These are phyloP conservation scores for Lachancea cidri DNA, from an alignment of 805 yeast species.

Conservation along the genomic window DNA sequence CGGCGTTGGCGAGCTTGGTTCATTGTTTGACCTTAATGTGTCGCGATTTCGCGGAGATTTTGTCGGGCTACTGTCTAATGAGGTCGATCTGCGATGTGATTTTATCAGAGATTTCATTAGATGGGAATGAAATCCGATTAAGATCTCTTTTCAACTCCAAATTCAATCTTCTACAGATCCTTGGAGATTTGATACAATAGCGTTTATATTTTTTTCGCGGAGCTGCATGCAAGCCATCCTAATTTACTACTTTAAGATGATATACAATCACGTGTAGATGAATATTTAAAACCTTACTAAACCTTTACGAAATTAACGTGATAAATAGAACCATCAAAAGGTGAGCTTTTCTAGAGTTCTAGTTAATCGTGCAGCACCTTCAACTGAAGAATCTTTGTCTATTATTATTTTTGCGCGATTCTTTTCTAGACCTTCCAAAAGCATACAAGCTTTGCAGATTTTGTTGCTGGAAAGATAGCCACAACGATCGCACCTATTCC, in stretches of 20 bases:
- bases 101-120: slow-evolving; percentile 38
- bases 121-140: not conserved
- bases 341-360: slow-evolving; percentile 59
- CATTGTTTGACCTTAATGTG: slow-evolving; percentile 13
- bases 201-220: too few relatives aligned
- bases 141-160: too few relatives aligned
- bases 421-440: slow-evolving; percentile 77
- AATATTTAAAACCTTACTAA: too few relatives aligned
- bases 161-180: too few relatives aligned
- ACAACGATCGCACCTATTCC: slow-evolving; percentile 79
- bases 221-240: not conserved
- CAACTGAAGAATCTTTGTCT: slow-evolving; percentile 46
- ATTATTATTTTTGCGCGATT: slow-evolving; percentile 62
- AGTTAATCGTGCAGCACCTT: slow-evolving; percentile 60
- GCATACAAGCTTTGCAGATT: slow-evolving; percentile 88
- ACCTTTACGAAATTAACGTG: too few relatives aligned
- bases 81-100: slow-evolving; percentile 35
- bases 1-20: slow-evolving; percentile 4
- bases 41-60: slow-evolving; percentile 3
- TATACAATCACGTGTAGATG: not conserved
- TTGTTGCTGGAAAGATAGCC: slow-evolving; percentile 86
- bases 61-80: slow-evolving; percentile 25
- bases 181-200: too few relatives aligned
- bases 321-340: slow-evolving; percentile 41
- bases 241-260: not conserved